phyloP scores from a whole-genome alignment of 441 rosid genomes.

The Eugenia klotzschiana region DNA sequence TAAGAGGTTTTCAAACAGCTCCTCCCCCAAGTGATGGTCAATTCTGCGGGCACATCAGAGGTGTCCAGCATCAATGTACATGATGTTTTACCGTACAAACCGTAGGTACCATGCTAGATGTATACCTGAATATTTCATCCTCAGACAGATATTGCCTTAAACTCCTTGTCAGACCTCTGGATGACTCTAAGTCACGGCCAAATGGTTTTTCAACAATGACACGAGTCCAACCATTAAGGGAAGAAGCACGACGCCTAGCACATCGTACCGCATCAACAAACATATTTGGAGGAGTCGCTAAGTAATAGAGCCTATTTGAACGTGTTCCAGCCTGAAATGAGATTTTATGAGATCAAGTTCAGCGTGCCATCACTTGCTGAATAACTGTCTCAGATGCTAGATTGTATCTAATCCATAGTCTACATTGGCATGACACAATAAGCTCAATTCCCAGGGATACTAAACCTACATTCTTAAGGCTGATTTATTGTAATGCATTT shows the following conservation, averaged over 20 bases:
- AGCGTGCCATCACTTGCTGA: background rate
- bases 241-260: slow-evolving; percentile 6
- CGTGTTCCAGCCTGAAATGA: slow-evolving; percentile 1
- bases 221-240: slow-evolving; percentile 5
- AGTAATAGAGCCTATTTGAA: slow-evolving; percentile 9
- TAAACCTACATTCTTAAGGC: background rate
- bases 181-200: slow-evolving; percentile 9
- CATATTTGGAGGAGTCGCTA: slow-evolving; percentile 4
- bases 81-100: background rate
- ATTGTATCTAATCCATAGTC: background rate
- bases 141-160: slow-evolving; percentile 2
- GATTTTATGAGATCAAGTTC: background rate
- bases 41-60: background rate
- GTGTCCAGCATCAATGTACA: background rate
- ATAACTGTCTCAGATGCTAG: background rate
- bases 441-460: background rate
- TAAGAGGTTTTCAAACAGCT: slow-evolving; percentile 4
- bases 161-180: background rate
- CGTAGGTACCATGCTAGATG: background rate
- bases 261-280: slow-evolving; percentile 7
- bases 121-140: slow-evolving; percentile 8
- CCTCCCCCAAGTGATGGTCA: slow-evolving; percentile 9
- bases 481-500: background rate
- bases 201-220: slow-evolving; percentile 10
- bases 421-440: background rate